These are phyloP conservation scores for Xylariales sp. DNA, from an alignment of 2,329 filamentous ascomycete species.

Conservation along the genomic window DNA sequence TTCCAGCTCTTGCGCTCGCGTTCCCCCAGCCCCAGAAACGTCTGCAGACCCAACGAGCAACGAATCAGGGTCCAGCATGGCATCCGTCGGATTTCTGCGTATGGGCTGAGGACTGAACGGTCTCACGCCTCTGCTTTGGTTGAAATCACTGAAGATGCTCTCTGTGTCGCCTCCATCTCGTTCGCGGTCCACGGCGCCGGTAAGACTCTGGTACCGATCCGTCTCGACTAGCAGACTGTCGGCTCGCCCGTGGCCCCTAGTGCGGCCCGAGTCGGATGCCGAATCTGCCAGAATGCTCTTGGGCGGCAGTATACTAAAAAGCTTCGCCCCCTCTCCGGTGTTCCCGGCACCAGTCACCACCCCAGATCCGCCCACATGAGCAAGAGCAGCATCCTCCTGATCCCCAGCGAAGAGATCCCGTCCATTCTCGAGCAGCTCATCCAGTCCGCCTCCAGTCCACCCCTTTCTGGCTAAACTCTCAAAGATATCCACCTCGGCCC, in stretches of 20 bases:
- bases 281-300: constrained; percentile 58
- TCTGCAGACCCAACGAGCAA: too few species aligned
- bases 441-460: constrained; percentile 62
- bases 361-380: constrained; percentile 17
- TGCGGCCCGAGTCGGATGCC: constrained; percentile 29
- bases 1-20: too few species aligned
- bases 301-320: constrained; percentile 61
- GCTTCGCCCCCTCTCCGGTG: constrained; percentile 38
- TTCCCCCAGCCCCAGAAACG: too few species aligned
- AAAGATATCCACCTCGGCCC: constrained; percentile 67
- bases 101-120: constrained; percentile 57
- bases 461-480: constrained; percentile 63
- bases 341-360: constrained; percentile 25
- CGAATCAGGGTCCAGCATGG: constrained; percentile 29
- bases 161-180: constrained; percentile 36
- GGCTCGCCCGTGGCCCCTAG: constrained; percentile 36
- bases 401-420: constrained; percentile 53
- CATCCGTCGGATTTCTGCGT: constrained; percentile 23
- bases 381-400: constrained; percentile 21
- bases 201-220: constrained; percentile 54
- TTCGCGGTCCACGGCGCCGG: constrained; percentile 38
- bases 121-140: constrained; percentile 47
- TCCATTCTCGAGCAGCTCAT: constrained; percentile 61
- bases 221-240: constrained; percentile 52
- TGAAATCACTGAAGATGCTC: constrained; percentile 52